Conservation (phyloP, 2,329 filamentous ascomycete species). For the Penicillium sp. region DNA sequence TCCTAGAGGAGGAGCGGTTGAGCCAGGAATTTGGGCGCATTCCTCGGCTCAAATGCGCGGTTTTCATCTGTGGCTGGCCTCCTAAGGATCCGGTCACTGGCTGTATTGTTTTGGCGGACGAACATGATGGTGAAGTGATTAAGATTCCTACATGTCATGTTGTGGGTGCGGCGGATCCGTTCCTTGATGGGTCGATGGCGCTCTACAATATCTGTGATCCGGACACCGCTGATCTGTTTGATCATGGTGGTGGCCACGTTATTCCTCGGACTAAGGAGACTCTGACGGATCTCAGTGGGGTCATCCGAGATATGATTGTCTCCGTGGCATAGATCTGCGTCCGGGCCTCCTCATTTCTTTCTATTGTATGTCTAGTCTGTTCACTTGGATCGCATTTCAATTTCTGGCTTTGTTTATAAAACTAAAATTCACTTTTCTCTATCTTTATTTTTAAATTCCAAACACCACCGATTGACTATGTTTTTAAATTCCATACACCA, state of each 20-base stretch:
- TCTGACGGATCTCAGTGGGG: slow-evolving; percentile 33
- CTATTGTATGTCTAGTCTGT: background rate
- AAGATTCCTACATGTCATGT: slow-evolving; percentile 27
- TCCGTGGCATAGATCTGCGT: background rate
- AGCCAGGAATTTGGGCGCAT: slow-evolving; percentile 12
- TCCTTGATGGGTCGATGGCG: slow-evolving; percentile 40
- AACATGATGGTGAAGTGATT: slow-evolving; percentile 17
- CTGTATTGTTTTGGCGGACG: slow-evolving; percentile 16
- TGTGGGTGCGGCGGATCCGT: slow-evolving; percentile 43
- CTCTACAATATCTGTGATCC: slow-evolving; percentile 47
- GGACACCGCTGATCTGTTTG: slow-evolving; percentile 44
- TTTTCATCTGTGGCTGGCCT: slow-evolving; percentile 26
- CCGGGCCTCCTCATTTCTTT: background rate
- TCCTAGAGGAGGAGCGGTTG: slow-evolving; percentile 22
- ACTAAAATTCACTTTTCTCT: background rate
- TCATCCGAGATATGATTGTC: slow-evolving; percentile 22
- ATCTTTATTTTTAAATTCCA: background rate
- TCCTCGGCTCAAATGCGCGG: slow-evolving; percentile 23
- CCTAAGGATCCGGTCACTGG: slow-evolving; percentile 18
- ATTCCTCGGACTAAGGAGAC: slow-evolving; percentile 37
- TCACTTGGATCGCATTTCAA: background rate
- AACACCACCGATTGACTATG: background rate
- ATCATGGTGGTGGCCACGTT: slow-evolving; percentile 47
- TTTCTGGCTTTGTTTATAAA: background rate
- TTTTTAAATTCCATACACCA: background rate